Evolutionary conservation across 1,139 yeast genomes (phyloP), one percentile per base, ranked within the genome.

Genomic region (Hanseniaspora gamundiae): DNA sequence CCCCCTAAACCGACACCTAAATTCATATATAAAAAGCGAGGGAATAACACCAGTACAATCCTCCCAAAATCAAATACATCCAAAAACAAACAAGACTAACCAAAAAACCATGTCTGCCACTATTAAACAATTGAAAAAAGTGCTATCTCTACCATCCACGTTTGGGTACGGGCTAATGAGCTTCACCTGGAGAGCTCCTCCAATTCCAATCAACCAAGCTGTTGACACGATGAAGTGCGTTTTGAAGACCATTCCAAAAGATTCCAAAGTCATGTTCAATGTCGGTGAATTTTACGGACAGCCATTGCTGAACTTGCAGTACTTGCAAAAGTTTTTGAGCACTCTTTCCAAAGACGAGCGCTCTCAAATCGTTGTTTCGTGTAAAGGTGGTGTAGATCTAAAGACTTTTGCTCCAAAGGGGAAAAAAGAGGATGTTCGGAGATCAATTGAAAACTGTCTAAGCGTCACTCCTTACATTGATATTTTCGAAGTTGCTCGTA

Each of bases 251-350:
- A 72, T 56, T 58, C 62, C 48, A 53, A 64, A 51, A 49, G 68
- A 71, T 29, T 65, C 68, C 36, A 78, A 76, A 29, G 73, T 71
- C 27, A 70, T 80, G 48, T 65, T 84, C 64, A 85, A 85, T 56
- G 76, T 76, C 27, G 94, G 93, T 45, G 91, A 80, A 53, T 83
- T 85, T 57, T 86, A 86, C 56, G 93, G 93, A 22, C 60, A 68
- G 0, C 67, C 71, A 41, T 65, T 62, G 44, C 62, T 65, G 51
- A 78, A 78, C 52, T 62, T 82, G 61, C 65, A 71, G 52, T 68
- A 76, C 44, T 57, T 83, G 39, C 65, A 72, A 44, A 71, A 70
- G 13, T 85, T 79, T 57, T 74, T 82, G 48, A 69, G 64, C 14
- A 66, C 69, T 52, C 27, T 43, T 31, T 67, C 74, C 48, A 82